phyloP scores from a whole-genome alignment of 1,139 yeast species.

The Citeromyces siamensis region DNA sequence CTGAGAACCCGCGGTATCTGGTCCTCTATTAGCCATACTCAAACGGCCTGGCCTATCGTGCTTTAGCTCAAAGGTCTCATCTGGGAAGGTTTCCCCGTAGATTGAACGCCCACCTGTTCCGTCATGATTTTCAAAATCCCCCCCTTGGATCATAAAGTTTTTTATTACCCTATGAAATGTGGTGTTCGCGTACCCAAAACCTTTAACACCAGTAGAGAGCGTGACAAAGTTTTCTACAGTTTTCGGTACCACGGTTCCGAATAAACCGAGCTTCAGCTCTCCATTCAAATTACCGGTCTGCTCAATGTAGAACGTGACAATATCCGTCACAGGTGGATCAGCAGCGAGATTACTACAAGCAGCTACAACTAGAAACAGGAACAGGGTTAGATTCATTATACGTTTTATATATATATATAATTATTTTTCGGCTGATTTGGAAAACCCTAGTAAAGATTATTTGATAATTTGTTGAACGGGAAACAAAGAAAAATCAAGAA shows the following conservation, averaged over 20 bases:
- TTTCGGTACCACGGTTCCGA: slow-evolving; percentile 63
- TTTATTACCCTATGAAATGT: slow-evolving; percentile 70
- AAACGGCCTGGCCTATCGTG: slow-evolving; percentile 61
- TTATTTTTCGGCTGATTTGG: no score
- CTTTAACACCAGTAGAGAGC: slow-evolving; percentile 45
- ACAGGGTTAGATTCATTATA: not conserved
- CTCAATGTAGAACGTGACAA: slow-evolving; percentile 45
- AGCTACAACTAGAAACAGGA: not conserved
- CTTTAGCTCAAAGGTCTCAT: slow-evolving; percentile 53
- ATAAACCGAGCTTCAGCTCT: slow-evolving; percentile 56
- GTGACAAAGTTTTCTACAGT: slow-evolving; percentile 65
- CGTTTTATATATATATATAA: no score
- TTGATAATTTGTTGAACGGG: no score
- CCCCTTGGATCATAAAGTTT: slow-evolving; percentile 75
- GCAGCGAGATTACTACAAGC: slow-evolving; percentile 11
- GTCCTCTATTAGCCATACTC: slow-evolving; percentile 77
- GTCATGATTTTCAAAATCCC: slow-evolving; percentile 58
- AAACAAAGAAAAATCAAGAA: no score
- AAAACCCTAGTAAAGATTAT: no score
- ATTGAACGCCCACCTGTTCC: slow-evolving; percentile 71
- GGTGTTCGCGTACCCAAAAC: slow-evolving; percentile 43
- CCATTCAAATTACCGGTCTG: slow-evolving; percentile 47
- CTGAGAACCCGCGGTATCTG: slow-evolving; percentile 71
- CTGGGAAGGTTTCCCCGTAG: slow-evolving; percentile 56
- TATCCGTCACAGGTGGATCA: slow-evolving; percentile 52